These are phyloP conservation scores for Straminergon stramineum DNA, from an alignment of 225 moss, liverwort and hornwort species.

Conservation along the genomic window DNA sequence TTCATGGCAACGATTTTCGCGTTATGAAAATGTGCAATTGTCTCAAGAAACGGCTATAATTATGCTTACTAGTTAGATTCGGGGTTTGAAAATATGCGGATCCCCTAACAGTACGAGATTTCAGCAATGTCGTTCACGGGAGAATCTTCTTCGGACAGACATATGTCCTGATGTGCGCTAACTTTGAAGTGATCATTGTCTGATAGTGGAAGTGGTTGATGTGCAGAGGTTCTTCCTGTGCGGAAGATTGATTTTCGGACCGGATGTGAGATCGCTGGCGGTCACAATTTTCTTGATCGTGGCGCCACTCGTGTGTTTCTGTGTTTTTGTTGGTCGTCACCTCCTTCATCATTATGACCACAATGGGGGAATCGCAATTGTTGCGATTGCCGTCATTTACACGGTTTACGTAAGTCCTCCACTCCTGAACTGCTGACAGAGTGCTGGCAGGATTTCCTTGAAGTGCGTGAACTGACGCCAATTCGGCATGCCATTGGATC, in stretches of 20 bases:
- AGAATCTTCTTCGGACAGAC: too few relatives aligned
- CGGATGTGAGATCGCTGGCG: conserved; percentile 88
- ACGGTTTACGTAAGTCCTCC: conserved; percentile 56
- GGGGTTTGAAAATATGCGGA: not conserved
- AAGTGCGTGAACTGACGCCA: not conserved
- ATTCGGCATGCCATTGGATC: not conserved
- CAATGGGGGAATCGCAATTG: conserved; percentile 55
- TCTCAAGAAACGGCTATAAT: not conserved
- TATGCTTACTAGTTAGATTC: not conserved
- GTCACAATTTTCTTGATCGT: conserved; percentile 83
- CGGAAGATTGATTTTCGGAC: conserved; percentile 89
- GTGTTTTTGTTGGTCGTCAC: conserved; percentile 71
- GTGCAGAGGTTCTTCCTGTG: conserved; percentile 93
- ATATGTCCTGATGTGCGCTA: not conserved
- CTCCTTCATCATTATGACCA: conserved; percentile 34
- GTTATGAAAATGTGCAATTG: too few relatives aligned
- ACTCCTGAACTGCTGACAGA: not conserved
- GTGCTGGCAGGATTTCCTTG: not conserved
- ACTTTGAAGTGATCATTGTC: not conserved
- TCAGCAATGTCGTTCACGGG: not conserved
- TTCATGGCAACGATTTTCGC: not conserved
- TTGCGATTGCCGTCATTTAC: conserved; percentile 49
- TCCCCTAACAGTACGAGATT: not conserved
- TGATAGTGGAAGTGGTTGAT: conserved; percentile 1
- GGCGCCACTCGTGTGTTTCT: conserved; percentile 68